Conservation (phyloP, 2,329 filamentous ascomycete genomes). For the Venturia pyrina region DNA sequence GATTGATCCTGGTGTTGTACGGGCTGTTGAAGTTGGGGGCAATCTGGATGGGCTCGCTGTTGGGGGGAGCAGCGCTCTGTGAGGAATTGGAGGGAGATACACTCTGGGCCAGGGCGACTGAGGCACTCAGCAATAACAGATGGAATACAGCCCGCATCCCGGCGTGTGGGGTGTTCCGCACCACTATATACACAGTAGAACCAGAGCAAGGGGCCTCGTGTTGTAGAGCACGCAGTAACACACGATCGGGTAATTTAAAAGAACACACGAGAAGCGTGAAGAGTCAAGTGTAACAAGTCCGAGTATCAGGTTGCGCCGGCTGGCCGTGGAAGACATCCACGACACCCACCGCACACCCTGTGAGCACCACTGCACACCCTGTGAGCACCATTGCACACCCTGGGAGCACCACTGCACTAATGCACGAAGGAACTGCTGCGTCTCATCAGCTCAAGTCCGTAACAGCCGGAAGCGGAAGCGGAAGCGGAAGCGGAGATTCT, state of each 20-base stretch:
- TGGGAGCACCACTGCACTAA: too few species aligned
- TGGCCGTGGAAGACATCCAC: too few species aligned
- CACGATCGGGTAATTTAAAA: neutral
- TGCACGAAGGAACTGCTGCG: too few species aligned
- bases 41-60: neutral
- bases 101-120: neutral
- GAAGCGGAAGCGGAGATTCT: too few species aligned
- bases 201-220: neutral
- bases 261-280: neutral
- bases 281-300: too few species aligned
- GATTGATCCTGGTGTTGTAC: neutral
- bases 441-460: too few species aligned
- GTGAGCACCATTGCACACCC: too few species aligned
- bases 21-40: neutral
- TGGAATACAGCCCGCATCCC: neutral
- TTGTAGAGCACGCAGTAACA: neutral
- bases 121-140: neutral
- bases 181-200: neutral
- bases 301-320: too few species aligned
- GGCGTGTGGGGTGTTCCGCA: neutral
- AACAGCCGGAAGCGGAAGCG: too few species aligned
- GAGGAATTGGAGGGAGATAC: neutral
- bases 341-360: too few species aligned
- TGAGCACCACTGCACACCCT: too few species aligned
- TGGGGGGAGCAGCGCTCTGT: neutral